These are phyloP conservation scores for Termitomyces sp. DNA, from an alignment of 768 basidiomycete species.

Conservation along the genomic window DNA sequence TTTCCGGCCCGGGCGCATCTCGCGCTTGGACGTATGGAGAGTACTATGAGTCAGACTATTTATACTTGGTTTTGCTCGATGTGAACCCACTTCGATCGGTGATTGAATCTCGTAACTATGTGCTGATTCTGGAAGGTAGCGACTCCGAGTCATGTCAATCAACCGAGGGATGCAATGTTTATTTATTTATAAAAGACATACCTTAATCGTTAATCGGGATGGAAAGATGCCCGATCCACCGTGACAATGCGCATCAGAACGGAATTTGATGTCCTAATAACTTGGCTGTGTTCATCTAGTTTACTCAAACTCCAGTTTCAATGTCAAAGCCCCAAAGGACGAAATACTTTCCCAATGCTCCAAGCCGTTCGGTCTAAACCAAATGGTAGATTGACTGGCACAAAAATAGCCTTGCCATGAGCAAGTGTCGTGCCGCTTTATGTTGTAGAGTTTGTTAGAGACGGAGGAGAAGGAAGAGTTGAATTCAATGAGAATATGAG, in stretches of 20 bases:
- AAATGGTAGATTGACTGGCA: neutral
- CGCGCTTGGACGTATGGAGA: neutral
- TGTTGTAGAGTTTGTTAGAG: too few relatives aligned
- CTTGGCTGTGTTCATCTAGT: too few relatives aligned
- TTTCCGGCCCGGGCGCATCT: neutral
- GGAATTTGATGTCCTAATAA: too few relatives aligned
- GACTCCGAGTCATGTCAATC: neutral
- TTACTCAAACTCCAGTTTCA: neutral
- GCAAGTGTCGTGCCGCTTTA: too few relatives aligned
- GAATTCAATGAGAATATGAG: too few relatives aligned
- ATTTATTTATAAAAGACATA: neutral
- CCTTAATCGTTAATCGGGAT: neutral
- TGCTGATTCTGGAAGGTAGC: neutral
- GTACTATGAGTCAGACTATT: neutral
- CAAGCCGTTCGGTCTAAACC: neutral
- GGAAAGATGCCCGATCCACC: neutral
- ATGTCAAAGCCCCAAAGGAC: slow-evolving; percentile 1
- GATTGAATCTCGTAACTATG: neutral
- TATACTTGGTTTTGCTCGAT: neutral
- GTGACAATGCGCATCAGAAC: neutral
- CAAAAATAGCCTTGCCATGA: too few relatives aligned
- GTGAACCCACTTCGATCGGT: neutral
- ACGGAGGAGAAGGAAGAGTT: too few relatives aligned
- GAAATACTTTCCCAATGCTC: too few relatives aligned
- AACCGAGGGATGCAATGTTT: neutral